These are phyloP conservation scores for Talaromyces borbonicus DNA, from an alignment of 495 filamentous ascomycete genomes.

Conservation along the genomic window DNA sequence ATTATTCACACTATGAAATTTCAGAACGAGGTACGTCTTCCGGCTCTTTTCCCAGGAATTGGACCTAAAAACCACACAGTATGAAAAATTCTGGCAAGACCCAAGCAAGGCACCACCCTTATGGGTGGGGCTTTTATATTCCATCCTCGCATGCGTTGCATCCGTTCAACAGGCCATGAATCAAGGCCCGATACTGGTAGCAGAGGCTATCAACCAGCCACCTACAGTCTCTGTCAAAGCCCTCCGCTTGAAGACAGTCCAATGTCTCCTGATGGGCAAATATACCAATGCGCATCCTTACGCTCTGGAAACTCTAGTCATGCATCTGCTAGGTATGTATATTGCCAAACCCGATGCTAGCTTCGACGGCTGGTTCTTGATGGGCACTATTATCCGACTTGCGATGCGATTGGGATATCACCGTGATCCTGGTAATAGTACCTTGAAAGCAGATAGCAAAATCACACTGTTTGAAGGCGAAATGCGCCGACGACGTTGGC, in stretches of 20 bases:
- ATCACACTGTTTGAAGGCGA: conserved; percentile 24
- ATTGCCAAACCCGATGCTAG: conserved; percentile 31
- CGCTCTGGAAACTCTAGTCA: conserved; percentile 38
- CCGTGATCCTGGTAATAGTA: conserved; percentile 27
- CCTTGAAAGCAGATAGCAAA: not conserved
- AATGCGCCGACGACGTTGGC: conserved; percentile 27
- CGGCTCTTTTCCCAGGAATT: not conserved
- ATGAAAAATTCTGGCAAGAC: conserved; percentile 37
- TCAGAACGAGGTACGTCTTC: conserved; percentile 12
- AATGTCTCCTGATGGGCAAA: conserved; percentile 33
- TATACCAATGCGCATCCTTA: conserved; percentile 35
- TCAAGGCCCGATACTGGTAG: not conserved
- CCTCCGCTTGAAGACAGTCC: conserved; percentile 14
- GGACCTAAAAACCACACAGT: conserved; percentile 18
- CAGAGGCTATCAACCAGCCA: not conserved
- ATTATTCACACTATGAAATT: conserved; percentile 16
- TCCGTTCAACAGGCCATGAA: conserved; percentile 5
- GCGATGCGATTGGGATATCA: conserved; percentile 49
- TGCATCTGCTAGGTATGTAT: conserved; percentile 39
- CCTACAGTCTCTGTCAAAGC: not conserved
- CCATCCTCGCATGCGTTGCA: conserved; percentile 6
- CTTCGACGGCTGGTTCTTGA: conserved; percentile 38
- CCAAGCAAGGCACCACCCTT: conserved; percentile 23
- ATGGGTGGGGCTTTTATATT: conserved; percentile 29
- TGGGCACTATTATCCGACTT: conserved; percentile 36